A percentile compares a stretch with the other conserved stretches of the same genome.
These are phyloP conservation scores for Roridomyces roridus DNA, from an alignment of 768 basidiomycete genomes.

Conservation along the genomic window DNA sequence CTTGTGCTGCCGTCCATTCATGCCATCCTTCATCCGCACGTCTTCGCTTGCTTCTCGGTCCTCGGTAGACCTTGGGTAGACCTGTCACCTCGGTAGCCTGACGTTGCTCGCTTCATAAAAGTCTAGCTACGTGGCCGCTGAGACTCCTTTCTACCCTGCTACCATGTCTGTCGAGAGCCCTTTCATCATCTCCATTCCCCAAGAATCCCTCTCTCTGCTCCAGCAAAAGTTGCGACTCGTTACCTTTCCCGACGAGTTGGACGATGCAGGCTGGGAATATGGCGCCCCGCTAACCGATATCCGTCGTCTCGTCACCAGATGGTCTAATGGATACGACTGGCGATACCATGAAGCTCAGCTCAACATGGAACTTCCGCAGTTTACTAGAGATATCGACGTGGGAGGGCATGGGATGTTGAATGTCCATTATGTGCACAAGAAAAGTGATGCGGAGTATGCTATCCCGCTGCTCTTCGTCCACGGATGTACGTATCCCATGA, in stretches of 20 bases:
- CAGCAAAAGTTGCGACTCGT: conserved; percentile 25
- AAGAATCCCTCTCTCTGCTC: conserved; percentile 19
- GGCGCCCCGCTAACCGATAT: conserved; percentile 49
- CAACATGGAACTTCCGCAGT: not conserved
- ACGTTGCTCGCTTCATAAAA: no score
- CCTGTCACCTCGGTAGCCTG: no score
- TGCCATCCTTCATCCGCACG: no score
- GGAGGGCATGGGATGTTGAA: not conserved
- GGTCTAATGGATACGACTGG: conserved; percentile 54
- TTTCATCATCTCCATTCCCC: conserved; percentile 27
- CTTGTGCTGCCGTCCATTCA: no score
- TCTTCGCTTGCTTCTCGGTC: no score
- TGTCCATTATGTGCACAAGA: not conserved
- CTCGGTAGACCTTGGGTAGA: no score
- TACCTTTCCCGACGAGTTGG: conserved; percentile 30
- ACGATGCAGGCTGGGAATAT: conserved; percentile 36
- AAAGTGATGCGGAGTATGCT: not conserved
- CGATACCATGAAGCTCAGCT: conserved; percentile 21
- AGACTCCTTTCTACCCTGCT: no score
- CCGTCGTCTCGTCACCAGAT: conserved; percentile 42
- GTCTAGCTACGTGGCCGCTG: no score
- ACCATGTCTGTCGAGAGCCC: not conserved
- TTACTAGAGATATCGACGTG: not conserved
- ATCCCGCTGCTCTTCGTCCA: conserved; percentile 7
- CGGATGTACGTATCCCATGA: not conserved